A percentile compares a stretch with the other conserved stretches of the same genome.
phyloP scores from a whole-genome alignment of 2,329 filamentous ascomycete genomes.

The Fragosphaeria purpurea region DNA sequence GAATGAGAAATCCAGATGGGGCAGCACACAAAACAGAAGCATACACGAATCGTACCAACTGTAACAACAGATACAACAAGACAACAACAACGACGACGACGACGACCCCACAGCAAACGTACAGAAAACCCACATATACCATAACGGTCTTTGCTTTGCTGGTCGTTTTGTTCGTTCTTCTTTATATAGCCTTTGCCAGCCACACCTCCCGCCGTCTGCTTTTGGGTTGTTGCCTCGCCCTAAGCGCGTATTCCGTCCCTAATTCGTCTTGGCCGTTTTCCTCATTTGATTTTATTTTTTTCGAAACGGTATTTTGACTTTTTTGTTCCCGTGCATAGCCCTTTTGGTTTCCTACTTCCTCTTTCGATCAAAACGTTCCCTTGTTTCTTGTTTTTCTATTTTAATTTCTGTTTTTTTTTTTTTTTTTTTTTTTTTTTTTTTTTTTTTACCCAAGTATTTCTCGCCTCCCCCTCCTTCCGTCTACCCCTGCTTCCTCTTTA shows the following conservation, averaged over 20 bases:
- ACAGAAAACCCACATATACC: no score
- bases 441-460: background rate
- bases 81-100: no score
- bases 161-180: background rate
- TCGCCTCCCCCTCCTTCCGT: background rate
- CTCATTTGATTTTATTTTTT: background rate
- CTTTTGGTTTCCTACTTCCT: background rate
- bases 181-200: conserved; percentile 1
- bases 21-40: no score
- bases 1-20: no score
- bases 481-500: background rate
- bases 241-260: background rate
- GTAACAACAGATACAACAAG: no score
- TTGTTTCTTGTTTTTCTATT: background rate
- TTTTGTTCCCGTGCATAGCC: background rate
- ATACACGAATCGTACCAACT: no score
- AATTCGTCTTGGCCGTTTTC: background rate
- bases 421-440: background rate
- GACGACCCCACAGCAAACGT: no score
- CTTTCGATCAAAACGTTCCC: background rate
- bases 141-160: background rate
- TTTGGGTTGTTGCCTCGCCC: background rate
- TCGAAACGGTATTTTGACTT: background rate
- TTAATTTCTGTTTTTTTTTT: background rate
- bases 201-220: conserved; percentile 1